Conservation (phyloP, 306 rosid genomes). For the Herpetospermum pedunculosum region DNA sequence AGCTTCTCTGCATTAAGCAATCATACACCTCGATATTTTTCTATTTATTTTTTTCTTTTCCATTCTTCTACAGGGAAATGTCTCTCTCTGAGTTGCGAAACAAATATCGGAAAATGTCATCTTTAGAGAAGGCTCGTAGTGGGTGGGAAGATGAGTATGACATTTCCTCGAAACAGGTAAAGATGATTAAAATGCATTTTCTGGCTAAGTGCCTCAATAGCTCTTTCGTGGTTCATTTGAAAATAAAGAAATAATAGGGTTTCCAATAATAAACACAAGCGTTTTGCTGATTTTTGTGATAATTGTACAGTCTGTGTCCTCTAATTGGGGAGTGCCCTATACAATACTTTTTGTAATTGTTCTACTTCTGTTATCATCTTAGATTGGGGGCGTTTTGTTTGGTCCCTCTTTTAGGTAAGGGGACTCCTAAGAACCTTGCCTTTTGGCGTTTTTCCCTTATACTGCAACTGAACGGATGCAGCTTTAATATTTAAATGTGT, state of each 20-base stretch:
- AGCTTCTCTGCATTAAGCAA: constrained; percentile 7
- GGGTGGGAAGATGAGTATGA: constrained; percentile 94
- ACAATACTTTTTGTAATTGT: neutral
- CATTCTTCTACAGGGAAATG: constrained; percentile 59
- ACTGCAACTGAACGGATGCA: too few species aligned
- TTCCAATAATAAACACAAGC: neutral
- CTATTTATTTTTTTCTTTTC: neutral
- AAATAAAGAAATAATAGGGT: neutral
- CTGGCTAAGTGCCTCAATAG: neutral
- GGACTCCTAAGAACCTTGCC: neutral
- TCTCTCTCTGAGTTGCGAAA: constrained; percentile 66
- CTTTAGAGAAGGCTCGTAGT: constrained; percentile 70
- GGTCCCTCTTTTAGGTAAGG: neutral
- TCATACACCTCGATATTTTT: neutral
- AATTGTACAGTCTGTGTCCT: neutral
- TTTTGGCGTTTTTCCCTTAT: too few species aligned
- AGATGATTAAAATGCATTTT: neutral
- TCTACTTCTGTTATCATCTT: neutral
- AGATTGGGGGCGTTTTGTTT: neutral
- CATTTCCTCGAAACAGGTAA: constrained; percentile 92
- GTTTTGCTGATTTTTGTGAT: neutral
- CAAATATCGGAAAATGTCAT: constrained; percentile 71
- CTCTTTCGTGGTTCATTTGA: neutral
- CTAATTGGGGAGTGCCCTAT: neutral
- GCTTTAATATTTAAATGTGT: neutral